Conservation (phyloP, 2,329 filamentous ascomycete species). For the Cryphonectria nitschkei region DNA sequence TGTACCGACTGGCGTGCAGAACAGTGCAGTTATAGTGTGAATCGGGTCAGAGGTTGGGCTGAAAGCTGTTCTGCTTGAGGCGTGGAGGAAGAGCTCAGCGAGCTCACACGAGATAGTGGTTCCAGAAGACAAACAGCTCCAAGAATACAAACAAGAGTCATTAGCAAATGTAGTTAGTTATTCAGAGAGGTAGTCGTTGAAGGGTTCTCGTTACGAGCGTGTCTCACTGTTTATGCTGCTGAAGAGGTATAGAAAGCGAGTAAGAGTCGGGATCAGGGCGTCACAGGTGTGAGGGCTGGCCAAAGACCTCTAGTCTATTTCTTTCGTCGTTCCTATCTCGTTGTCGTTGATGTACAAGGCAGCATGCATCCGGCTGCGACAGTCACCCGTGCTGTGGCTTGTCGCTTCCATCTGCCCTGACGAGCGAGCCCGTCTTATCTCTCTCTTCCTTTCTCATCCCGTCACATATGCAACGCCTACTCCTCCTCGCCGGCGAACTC, state of each 20-base stretch:
- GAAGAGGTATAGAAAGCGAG: background rate
- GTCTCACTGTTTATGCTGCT: background rate
- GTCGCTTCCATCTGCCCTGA: background rate
- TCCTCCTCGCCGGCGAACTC: constrained; percentile 51
- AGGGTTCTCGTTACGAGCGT: background rate
- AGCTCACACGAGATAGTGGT: background rate
- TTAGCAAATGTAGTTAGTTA: background rate
- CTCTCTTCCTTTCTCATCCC: background rate
- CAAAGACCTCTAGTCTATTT: background rate
- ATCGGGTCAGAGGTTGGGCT: too few species aligned
- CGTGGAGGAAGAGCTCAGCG: background rate
- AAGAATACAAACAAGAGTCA: background rate
- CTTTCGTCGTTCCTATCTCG: background rate
- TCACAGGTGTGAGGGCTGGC: background rate
- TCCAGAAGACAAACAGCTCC: background rate
- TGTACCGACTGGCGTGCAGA: background rate
- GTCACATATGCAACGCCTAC: constrained; percentile 37
- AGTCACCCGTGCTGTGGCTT: background rate
- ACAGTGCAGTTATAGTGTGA: background rate
- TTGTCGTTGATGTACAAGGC: constrained; percentile 2
- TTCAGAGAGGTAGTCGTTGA: background rate
- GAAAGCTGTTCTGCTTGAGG: background rate
- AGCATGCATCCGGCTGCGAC: background rate
- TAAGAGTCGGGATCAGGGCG: background rate
- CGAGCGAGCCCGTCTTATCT: background rate